Evolutionary conservation across 441 rosid species (phyloP), one percentile per base, ranked within the genome.

Genomic region (Theobroma grandiflorum): DNA sequence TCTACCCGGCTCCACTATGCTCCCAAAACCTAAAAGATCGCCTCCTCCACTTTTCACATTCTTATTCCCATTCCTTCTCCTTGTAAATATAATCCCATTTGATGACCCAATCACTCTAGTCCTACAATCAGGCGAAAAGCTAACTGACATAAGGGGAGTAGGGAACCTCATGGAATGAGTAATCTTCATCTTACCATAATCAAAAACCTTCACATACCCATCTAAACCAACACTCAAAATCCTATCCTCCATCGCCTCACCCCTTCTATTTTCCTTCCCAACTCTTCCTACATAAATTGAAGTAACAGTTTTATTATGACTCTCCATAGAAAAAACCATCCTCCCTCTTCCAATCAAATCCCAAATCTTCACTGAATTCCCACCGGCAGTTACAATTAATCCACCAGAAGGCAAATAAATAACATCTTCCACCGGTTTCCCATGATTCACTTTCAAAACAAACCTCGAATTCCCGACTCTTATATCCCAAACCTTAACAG

Each of bases 141-240:
- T 93, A n/a, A 92, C 83, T 0, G 98, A 95, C 92, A 91, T 85
- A 40, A 95, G 88, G 0, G 99, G 92, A 79, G 98, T 95, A 0
- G 97, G 98, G 79, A 89, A 94, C 89, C 98, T 91, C 96, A 90
- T 92, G 0, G 99, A 96, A 84, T 89, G 93, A 9, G 98, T 95
- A 45, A 92, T 87, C 81, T 95, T 96, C 85, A 92, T 89, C 72
- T 85, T 90, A 0, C 91, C 87, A 87, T 88, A 95, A 85, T 96
- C 98, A 42, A 96, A 95, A 49, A 90, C 98, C 80, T 96, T 96
- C 98, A 92, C 88, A 71, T 96, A 93, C 35, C 98, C 98, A 68
- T 95, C 99, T 15, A 96, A 85, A 53, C 91, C 96, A 53, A 95
- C 98, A 75, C 98, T 96, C 84, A 92, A 81, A 69, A 96, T 87